Percentiles rank a stretch among this genome's conserved stretches.
Conservation (phyloP, 2,329 filamentous ascomycete genomes). For the Lecanicillium sp. region DNA sequence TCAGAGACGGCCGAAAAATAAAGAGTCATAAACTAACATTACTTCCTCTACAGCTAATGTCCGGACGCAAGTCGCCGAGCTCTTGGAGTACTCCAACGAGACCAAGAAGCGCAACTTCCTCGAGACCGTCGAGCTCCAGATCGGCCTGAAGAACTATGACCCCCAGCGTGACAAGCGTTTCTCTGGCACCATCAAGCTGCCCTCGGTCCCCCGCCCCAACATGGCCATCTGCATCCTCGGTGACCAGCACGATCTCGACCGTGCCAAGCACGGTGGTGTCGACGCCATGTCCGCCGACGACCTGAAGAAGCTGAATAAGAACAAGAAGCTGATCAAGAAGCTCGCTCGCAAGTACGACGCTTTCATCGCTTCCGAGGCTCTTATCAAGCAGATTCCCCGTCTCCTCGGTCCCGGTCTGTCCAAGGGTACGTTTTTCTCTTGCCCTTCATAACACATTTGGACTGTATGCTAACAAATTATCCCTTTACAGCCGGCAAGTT, state of each 20-base stretch:
- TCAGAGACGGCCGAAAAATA: no score
- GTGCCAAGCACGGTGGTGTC: constrained; percentile 97
- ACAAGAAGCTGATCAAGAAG: constrained; percentile 99
- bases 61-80: constrained; percentile 85
- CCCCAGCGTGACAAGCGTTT: constrained; percentile 99
- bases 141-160: constrained; percentile 98
- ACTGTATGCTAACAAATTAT: no score
- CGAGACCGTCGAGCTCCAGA: constrained; percentile 86
- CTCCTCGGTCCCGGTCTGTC: constrained; percentile 97
- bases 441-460: no score
- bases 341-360: constrained; percentile 99
- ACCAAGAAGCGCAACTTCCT: constrained; percentile 98
- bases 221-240: constrained; percentile 76
- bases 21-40: neutral
- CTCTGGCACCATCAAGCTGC: constrained; percentile 96
- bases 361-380: constrained; percentile 90
- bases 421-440: no score
- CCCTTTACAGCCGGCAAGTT: constrained; percentile 99
- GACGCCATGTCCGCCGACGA: constrained; percentile 98
- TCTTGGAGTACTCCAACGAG: constrained; percentile 89
- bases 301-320: constrained; percentile 99
- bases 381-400: constrained; percentile 99
- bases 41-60: constrained; percentile 61
- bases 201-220: constrained; percentile 81
- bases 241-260: constrained; percentile 95